Percentiles rank a stretch among this genome's conserved stretches.
These are phyloP conservation scores for Mucor piriformis DNA, from an alignment of 371 early-diverging fungal genomes.

Conservation along the genomic window DNA sequence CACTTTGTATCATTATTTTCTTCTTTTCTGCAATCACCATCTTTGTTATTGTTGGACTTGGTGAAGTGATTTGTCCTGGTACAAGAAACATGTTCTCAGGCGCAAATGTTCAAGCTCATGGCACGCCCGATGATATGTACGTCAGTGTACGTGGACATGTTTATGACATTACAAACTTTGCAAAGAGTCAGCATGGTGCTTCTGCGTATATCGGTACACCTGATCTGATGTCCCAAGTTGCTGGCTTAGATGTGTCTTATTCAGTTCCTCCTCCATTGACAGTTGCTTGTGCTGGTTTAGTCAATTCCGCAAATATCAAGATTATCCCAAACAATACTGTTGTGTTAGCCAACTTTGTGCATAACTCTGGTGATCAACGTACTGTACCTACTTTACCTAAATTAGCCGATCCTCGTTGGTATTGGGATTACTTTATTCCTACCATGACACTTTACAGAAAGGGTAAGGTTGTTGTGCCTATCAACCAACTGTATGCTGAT, in stretches of 20 bases:
- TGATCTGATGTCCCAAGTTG: conserved; percentile 63
- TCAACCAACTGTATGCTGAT: conserved; percentile 49
- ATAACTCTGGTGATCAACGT: conserved; percentile 48
- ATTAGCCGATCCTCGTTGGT: conserved; percentile 59
- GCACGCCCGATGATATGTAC: conserved; percentile 51
- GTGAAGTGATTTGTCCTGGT: conserved; percentile 86
- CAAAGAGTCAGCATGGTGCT: conserved; percentile 51
- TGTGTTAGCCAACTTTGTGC: conserved; percentile 34
- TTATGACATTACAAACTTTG: conserved; percentile 71
- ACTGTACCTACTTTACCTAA: conserved; percentile 24
- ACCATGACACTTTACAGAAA: conserved; percentile 67
- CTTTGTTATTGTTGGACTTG: conserved; percentile 91
- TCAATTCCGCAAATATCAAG: conserved; percentile 36
- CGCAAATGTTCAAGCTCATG: conserved; percentile 51
- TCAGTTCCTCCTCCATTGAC: conserved; percentile 78
- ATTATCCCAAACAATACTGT: conserved; percentile 38
- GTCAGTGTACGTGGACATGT: conserved; percentile 74
- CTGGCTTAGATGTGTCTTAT: conserved; percentile 68
- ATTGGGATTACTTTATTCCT: conserved; percentile 65
- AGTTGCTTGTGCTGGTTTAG: conserved; percentile 57
- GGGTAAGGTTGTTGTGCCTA: conserved; percentile 63
- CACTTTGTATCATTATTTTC: conserved; percentile 88
- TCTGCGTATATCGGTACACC: conserved; percentile 46
- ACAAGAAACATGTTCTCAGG: conserved; percentile 65
- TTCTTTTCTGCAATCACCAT: conserved; percentile 78